Percentiles rank a stretch among this genome's conserved stretches.
Evolutionary conservation across 2,329 filamentous ascomycete genomes (phyloP).

Genomic region (Didymella pomorum): DNA sequence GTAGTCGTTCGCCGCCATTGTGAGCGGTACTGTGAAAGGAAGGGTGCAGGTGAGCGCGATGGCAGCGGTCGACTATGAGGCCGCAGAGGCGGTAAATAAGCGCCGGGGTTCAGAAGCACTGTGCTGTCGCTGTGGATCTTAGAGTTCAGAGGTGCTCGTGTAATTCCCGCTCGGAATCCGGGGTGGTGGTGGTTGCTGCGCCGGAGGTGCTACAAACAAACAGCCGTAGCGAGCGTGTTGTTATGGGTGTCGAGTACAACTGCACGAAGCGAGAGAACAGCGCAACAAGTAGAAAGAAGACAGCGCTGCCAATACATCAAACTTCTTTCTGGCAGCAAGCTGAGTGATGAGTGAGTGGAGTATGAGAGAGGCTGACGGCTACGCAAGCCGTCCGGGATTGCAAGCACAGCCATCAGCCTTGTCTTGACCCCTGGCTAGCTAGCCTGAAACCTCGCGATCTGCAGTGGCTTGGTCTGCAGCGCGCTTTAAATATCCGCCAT

Average conservation of each 20-base stretch:
- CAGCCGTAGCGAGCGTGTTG: conserved; percentile 11
- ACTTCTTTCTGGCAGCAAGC: not conserved
- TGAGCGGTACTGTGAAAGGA: conserved; percentile 12
- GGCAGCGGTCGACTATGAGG: conserved; percentile 7
- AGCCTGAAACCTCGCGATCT: conserved; percentile 17
- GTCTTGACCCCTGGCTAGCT: conserved; percentile 12
- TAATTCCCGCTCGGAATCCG: conserved; percentile 6
- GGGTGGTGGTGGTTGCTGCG: not conserved
- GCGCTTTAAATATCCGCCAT: conserved; percentile 14
- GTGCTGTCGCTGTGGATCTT: not conserved
- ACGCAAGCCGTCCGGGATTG: conserved; percentile 9
- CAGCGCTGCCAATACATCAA: not conserved
- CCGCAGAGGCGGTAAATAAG: conserved; percentile 7
- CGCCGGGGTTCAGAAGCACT: conserved; percentile 7
- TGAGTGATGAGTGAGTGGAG: conserved; percentile 1
- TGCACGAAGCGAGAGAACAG: conserved; percentile 19
- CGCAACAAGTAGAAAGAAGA: not conserved
- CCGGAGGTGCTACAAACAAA: conserved; percentile 6
- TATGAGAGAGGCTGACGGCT: conserved; percentile 14
- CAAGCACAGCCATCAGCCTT: conserved; percentile 21
- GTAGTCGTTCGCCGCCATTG: conserved; percentile 66
- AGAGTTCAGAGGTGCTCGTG: conserved; percentile 2
- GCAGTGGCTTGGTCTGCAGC: conserved; percentile 18
- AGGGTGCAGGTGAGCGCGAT: not conserved
- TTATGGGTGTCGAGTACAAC: conserved; percentile 1